Conservation (phyloP, 1,284 basidiomycete species). For the Ganoderma multipileum region DNA sequence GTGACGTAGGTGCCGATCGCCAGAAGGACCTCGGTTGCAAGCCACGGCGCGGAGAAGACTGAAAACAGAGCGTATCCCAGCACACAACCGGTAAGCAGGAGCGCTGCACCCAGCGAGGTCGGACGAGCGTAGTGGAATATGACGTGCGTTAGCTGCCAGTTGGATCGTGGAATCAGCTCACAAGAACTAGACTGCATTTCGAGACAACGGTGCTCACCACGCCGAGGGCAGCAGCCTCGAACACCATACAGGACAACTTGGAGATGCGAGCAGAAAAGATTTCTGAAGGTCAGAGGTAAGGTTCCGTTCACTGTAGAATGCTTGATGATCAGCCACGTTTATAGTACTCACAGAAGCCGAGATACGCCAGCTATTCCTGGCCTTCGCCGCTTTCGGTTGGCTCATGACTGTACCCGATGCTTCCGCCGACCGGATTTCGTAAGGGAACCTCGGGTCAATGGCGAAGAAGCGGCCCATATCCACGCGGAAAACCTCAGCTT, state of each 20-base stretch:
- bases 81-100: neutral
- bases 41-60: neutral
- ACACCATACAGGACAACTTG: neutral
- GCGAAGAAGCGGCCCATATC: neutral
- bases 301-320: neutral
- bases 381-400: neutral
- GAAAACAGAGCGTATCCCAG: neutral
- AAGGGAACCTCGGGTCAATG: neutral
- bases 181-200: neutral
- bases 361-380: neutral
- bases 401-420: neutral
- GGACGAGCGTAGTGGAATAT: neutral
- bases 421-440: neutral
- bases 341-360: neutral
- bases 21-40: neutral
- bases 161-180: neutral
- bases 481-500: neutral
- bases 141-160: neutral
- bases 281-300: neutral
- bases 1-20: neutral
- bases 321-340: neutral
- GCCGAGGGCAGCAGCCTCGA: neutral
- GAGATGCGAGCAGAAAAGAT: neutral
- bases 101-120: neutral
- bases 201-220: neutral